Evolutionary conservation across 306 rosid species (phyloP), one percentile per base, ranked within the genome.

Genomic region (Vigna radiata): DNA sequence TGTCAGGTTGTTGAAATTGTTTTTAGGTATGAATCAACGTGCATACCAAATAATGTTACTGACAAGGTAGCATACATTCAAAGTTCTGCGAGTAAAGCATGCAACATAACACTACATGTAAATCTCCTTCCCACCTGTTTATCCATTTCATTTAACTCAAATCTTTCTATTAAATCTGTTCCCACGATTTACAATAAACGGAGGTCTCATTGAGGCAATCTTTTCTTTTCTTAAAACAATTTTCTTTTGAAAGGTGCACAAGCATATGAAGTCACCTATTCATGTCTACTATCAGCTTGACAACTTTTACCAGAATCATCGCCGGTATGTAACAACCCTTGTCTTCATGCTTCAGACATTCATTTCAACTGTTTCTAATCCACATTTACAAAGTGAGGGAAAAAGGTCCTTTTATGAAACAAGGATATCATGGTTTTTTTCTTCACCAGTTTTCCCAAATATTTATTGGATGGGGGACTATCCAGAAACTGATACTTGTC

Each of bases 231-330:
- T 21, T 29, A 41, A 29, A 72, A 66, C 9, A 29, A 2, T 72
- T 17, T 10, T 62, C 68, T 36, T 86, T 19, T 70, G 70, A 67
- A 61, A 93, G 98, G 93, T 93, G 68, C 14, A 66, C 7, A 93
- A 93, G 82, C 74, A 11, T n/a, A 91, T 93, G 98, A 88, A 79
- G 81, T n/a, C 79, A 7, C 98, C 98, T 73, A 84, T 93, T 79
- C 89, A 50, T 83, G 90, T 93, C 55, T 93, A 93, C 81, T 93
- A 93, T 66, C 96, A 93, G 86, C 98, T 93, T 21, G 98, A 93
- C 85, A 93, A 91, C 82, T 93, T 93, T 87, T 93, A 93, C 75
- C 98, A 93, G 88, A 93, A 93, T 79, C 98, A 93, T 83, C 93
- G 98, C 81, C 84, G 98, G 98, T 93, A 78, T 68, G 75, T 59